Conservation (phyloP, 176 grass and related monocot genomes). For the Oryza meyeriana region DNA sequence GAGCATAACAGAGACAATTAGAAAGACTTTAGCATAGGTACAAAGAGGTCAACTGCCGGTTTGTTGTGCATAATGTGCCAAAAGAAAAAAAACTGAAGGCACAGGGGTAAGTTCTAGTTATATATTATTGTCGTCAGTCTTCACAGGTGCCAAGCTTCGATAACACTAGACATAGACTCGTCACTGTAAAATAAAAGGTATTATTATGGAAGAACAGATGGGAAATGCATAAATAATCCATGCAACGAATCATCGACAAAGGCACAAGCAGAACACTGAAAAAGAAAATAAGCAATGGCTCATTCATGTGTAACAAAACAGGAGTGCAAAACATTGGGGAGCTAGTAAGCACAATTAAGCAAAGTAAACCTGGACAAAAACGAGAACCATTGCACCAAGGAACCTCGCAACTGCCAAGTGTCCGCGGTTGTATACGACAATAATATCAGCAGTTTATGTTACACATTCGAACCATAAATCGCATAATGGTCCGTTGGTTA, state of each 20-base stretch:
- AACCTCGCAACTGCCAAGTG: background rate
- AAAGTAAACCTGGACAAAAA: background rate
- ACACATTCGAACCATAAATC: background rate
- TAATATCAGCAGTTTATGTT: background rate
- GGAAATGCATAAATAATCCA: background rate
- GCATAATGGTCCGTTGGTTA: background rate
- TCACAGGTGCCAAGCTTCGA: no score
- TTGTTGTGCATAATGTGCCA: constrained; percentile 3
- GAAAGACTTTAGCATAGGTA: background rate
- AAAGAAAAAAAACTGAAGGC: background rate
- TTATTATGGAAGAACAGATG: background rate
- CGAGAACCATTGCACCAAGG: background rate
- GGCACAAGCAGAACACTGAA: background rate
- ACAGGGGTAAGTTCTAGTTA: no score
- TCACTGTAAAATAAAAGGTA: background rate
- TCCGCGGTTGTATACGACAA: no score
- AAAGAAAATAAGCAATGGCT: background rate
- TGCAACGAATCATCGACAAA: background rate
- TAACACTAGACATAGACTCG: no score
- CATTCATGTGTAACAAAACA: background rate
- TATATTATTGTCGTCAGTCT: no score
- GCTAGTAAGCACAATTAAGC: background rate
- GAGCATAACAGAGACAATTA: background rate
- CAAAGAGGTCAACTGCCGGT: background rate
- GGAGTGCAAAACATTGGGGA: background rate